phyloP scores from a whole-genome alignment of 345 rosid species.

The Linum usitatissimum region DNA sequence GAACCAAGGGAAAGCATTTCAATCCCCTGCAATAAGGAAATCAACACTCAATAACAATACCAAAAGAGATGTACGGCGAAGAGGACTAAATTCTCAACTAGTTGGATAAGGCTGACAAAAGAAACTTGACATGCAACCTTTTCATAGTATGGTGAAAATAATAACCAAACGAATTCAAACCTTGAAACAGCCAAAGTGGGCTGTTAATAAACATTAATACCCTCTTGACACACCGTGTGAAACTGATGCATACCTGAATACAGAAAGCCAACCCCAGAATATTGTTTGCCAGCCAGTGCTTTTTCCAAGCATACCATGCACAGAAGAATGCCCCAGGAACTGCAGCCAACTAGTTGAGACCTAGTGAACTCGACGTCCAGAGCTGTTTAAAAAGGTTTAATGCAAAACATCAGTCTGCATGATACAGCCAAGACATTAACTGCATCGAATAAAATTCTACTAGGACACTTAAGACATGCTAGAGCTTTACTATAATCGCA shows the following conservation, averaged over 20 bases:
- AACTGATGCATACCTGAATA: slow-evolving; percentile 65
- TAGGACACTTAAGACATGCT: not conserved
- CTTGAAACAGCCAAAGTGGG: not conserved
- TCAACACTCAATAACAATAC: not conserved
- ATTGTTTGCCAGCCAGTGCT: slow-evolving; percentile 99
- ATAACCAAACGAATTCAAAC: not conserved
- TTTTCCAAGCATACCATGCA: slow-evolving; percentile 94
- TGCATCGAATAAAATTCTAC: slow-evolving; percentile 17
- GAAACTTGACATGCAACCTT: not conserved
- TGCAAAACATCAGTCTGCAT: slow-evolving; percentile 36
- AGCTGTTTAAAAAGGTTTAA: slow-evolving; percentile 49
- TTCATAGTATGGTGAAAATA: not conserved
- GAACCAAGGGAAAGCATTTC: slow-evolving; percentile 99
- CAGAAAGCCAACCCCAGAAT: slow-evolving; percentile 89
- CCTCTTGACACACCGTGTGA: not conserved
- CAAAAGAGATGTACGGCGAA: not conserved
- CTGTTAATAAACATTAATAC: not conserved
- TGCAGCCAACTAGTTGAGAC: slow-evolving; percentile 85
- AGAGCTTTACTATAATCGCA: not conserved
- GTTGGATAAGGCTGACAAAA: not conserved
- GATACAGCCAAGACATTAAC: slow-evolving; percentile 26
- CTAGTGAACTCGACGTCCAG: slow-evolving; percentile 90
- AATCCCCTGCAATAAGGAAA: slow-evolving; percentile 56
- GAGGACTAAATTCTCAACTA: not conserved
- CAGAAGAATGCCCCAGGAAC: slow-evolving; percentile 96